Conservation (phyloP, 2,329 filamentous ascomycete species). For the Colletotrichum godetiae region DNA sequence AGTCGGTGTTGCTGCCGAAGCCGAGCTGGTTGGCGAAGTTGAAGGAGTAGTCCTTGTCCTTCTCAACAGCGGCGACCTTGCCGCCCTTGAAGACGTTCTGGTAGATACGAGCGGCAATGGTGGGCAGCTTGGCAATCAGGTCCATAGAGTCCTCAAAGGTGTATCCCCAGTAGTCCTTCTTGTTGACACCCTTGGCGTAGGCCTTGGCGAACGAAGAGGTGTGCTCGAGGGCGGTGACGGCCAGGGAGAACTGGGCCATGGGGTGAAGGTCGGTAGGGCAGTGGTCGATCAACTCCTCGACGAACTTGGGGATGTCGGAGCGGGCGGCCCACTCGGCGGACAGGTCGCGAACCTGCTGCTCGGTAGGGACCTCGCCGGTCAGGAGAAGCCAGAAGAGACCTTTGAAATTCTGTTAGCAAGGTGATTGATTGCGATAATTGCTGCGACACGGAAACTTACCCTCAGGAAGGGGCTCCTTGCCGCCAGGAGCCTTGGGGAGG, state of each 20-base stretch:
- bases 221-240: conserved; percentile 97
- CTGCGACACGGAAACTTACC: conserved; percentile 58
- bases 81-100: conserved; percentile 99
- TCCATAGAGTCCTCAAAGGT: conserved; percentile 99
- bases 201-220: conserved; percentile 98
- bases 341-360: conserved; percentile 98
- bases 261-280: conserved; percentile 99
- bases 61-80: conserved; percentile 95
- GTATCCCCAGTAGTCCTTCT: conserved; percentile 99
- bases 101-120: conserved; percentile 98
- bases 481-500: conserved; percentile 96
- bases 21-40: conserved; percentile 99
- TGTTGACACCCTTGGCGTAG: conserved; percentile 98
- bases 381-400: conserved; percentile 99
- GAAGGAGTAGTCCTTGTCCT: conserved; percentile 99
- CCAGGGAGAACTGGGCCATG: conserved; percentile 99
- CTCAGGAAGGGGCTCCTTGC: conserved; percentile 96
- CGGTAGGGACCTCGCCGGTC: conserved; percentile 95
- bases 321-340: conserved; percentile 99
- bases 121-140: conserved; percentile 98
- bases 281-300: conserved; percentile 99
- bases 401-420: conserved; percentile 43
- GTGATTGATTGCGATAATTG: too few species aligned
- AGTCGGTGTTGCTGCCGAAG: conserved; percentile 94
- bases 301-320: conserved; percentile 95